phyloP scores from a whole-genome alignment of 139 green algal species.

The Microglena sp. region DNA sequence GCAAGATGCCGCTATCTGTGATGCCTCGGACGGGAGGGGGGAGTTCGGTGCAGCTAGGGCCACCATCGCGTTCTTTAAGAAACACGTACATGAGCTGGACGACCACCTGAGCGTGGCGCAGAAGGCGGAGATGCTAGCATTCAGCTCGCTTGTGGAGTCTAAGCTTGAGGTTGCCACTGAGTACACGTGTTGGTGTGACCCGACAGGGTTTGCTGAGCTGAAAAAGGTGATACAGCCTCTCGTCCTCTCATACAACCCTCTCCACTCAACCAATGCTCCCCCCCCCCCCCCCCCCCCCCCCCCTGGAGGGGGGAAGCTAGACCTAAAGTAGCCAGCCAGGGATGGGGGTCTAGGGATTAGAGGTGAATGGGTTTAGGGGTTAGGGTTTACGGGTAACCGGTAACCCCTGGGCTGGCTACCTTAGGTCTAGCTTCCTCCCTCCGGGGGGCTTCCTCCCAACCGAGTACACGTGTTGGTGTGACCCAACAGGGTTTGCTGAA shows the following conservation, averaged over 20 bases:
- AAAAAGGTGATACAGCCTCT: no score
- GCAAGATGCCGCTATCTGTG: background rate
- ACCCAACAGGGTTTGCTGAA: slow-evolving; percentile 34
- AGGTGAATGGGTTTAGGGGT: no score
- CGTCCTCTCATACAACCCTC: no score
- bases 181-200: slow-evolving; percentile 44
- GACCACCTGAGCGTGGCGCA: slow-evolving; percentile 22
- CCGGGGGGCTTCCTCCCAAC: no score
- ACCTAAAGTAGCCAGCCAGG: no score
- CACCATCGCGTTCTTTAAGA: slow-evolving; percentile 10
- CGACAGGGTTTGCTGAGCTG: slow-evolving; percentile 29
- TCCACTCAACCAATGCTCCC: no score
- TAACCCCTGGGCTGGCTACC: no score
- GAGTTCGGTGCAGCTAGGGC: slow-evolving; percentile 13
- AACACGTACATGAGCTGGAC: slow-evolving; percentile 38
- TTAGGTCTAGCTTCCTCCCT: no score
- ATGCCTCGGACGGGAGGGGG: background rate
- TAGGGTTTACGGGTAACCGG: no score
- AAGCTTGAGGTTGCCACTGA: slow-evolving; percentile 38
- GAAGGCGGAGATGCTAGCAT: slow-evolving; percentile 39
- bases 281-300: no score
- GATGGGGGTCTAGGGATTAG: no score
- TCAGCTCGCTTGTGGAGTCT: slow-evolving; percentile 23
- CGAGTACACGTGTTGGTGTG: slow-evolving; percentile 38
- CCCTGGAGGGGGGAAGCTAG: no score